Evolutionary conservation across 2,329 filamentous ascomycete species (phyloP), one percentile per base, ranked within the genome.

Genomic region (Didymella exigua): DNA sequence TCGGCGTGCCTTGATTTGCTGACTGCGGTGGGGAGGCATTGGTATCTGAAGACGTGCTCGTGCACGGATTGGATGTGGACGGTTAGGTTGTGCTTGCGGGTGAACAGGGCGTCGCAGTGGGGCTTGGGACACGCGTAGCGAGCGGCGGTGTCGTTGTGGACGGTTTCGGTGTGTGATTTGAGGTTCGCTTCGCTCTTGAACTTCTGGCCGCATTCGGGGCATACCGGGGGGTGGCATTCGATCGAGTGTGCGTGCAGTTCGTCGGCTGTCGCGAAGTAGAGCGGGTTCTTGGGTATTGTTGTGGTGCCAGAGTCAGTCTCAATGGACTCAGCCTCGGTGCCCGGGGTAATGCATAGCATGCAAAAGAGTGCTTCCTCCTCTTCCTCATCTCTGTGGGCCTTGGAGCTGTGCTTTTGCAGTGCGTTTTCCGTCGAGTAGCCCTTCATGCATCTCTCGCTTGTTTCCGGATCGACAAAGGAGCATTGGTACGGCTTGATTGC

Each of bases 41-140:
- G 80, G 68, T 90, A 97, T 9, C 86, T 86, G 56, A 79, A 82
- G 61, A 86, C 79, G 16, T 90, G 88, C 61, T 91, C 83, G 70
- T 97, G 93, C 0, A 88, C 87, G 10, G 85, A 87, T 53, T 88
- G 87, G 49, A 93, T 80, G 70, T 98, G 93, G 0, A 87, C 85
- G 14, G 88, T 89, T 46, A 96, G 81, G 66, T 96, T 97, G n/a
- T 89, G 88, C 58, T 84, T 86, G 69, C 89, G 90, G 16, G 90
- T 93, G 75, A 97, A 97, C 49, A 81, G 85, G 68, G 90, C 90
- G 50, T 78, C 80, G 73, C 93, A 97, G 19, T 83, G 87, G 0
- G 81, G 76, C 67, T 87, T 82, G 0, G 85, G 82, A 71, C 93
- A 96, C 1, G 77, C 72, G 45, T 88, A 85, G 0, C 81, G 85